Conservation (phyloP, 1,284 basidiomycete genomes). For the Coriolopsis trogii region DNA sequence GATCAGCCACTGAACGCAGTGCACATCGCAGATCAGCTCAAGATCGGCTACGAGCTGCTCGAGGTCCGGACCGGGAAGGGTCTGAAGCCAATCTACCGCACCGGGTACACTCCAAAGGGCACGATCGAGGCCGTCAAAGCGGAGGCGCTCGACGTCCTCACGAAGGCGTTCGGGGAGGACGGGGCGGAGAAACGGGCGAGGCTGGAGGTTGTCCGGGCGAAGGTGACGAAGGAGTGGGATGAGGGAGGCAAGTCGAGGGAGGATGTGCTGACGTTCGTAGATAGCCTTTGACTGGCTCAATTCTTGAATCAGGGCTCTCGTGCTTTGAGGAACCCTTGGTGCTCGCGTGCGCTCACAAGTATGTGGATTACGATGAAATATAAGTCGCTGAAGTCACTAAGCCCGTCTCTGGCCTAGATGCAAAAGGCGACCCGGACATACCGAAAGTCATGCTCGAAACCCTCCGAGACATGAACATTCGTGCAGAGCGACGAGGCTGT, state of each 20-base stretch:
- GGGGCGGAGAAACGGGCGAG: conserved; percentile 22
- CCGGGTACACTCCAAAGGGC: conserved; percentile 13
- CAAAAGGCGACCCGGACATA: no score
- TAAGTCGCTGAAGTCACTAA: no score
- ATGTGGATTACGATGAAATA: no score
- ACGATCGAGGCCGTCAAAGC: conserved; percentile 18
- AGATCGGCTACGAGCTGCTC: conserved; percentile 33
- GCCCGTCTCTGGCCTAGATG: no score
- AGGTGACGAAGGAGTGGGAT: conserved; percentile 13
- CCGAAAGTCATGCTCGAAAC: no score
- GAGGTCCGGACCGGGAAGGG: conserved; percentile 31
- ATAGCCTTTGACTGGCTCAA: no score
- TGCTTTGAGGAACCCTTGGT: no score
- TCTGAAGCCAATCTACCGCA: conserved; percentile 20
- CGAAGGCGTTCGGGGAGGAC: conserved; percentile 24
- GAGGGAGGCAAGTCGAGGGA: conserved; percentile 14
- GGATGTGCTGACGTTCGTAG: conserved; percentile 7
- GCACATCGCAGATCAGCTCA: conserved; percentile 20
- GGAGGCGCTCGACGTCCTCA: conserved; percentile 20
- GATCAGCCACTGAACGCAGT: conserved; percentile 32
- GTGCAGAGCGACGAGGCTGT: conserved; percentile 35
- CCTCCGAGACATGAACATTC: conserved; percentile 37
- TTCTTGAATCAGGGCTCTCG: no score
- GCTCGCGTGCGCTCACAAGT: no score
- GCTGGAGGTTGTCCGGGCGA: conserved; percentile 3